Conservation (phyloP, 768 basidiomycete species). For the Tulasnella sp. region DNA sequence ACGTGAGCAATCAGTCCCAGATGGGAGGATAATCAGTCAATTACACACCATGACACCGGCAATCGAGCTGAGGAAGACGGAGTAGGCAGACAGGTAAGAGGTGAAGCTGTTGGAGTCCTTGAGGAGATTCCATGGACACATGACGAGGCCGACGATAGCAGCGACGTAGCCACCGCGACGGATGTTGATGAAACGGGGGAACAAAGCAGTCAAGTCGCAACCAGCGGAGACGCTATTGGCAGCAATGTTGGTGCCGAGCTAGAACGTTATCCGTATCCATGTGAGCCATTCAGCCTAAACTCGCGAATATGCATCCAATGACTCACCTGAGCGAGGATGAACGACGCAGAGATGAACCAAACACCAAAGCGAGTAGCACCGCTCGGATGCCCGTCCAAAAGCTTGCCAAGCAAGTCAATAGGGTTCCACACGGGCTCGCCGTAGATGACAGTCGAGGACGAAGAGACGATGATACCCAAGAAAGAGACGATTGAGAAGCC, state of each 20-base stretch:
- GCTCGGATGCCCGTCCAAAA: slow-evolving; percentile 53
- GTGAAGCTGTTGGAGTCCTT: slow-evolving; percentile 60
- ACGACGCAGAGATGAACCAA: slow-evolving; percentile 68
- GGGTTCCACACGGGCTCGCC: slow-evolving; percentile 72
- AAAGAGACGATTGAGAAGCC: slow-evolving; percentile 66
- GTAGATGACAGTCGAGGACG: slow-evolving; percentile 62
- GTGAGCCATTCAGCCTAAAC: background rate
- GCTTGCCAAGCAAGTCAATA: slow-evolving; percentile 54
- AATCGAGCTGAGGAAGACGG: slow-evolving; percentile 70
- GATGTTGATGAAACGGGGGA: slow-evolving; percentile 73
- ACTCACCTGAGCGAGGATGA: slow-evolving; percentile 62
- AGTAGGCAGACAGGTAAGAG: slow-evolving; percentile 63
- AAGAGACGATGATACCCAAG: slow-evolving; percentile 72
- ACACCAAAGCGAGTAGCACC: slow-evolving; percentile 52
- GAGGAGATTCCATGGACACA: slow-evolving; percentile 44
- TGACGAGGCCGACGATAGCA: slow-evolving; percentile 63
- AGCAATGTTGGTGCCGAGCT: slow-evolving; percentile 57
- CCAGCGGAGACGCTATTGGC: slow-evolving; percentile 77
- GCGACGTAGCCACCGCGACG: slow-evolving; percentile 74
- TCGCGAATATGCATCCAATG: background rate
- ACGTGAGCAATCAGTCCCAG: background rate
- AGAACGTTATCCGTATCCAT: background rate
- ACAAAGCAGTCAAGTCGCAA: slow-evolving; percentile 67
- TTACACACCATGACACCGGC: slow-evolving; percentile 63
- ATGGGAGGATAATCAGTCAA: background rate